These are phyloP conservation scores for Penicillium turbatum DNA, from an alignment of 495 filamentous ascomycete species.

Conservation along the genomic window DNA sequence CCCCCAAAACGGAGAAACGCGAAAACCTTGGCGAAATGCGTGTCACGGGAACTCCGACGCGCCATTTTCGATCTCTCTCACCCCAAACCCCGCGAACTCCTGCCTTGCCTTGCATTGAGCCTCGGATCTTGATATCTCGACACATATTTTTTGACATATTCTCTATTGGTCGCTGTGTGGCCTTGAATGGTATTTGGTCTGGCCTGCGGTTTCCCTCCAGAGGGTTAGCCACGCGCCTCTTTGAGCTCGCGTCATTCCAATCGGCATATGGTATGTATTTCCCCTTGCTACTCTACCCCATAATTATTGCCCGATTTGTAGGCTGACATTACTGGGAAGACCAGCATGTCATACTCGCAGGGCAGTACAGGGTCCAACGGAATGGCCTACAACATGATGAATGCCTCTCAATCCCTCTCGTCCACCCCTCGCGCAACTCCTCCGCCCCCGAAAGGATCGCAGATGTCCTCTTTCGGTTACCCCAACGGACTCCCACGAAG, in stretches of 20 bases:
- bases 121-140: constrained; percentile 15
- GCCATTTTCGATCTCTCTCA: constrained; percentile 26
- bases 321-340: constrained; percentile 7
- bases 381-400: constrained; percentile 43
- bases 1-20: constrained; percentile 28
- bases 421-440: constrained; percentile 52
- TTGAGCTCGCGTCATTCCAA: constrained; percentile 31
- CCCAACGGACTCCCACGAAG: constrained; percentile 35
- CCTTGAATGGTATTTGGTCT: constrained; percentile 18
- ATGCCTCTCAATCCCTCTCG: constrained; percentile 48
- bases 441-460: constrained; percentile 44
- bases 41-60: constrained; percentile 32
- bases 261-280: constrained; percentile 23
- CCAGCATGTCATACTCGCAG: constrained; percentile 43
- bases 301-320: constrained; percentile 12
- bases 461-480: constrained; percentile 46
- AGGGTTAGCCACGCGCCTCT: constrained; percentile 37
- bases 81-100: constrained; percentile 22
- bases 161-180: constrained; percentile 3
- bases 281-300: constrained; percentile 17
- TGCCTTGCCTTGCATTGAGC: constrained; percentile 23
- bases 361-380: constrained; percentile 43
- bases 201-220: constrained; percentile 23
- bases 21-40: constrained; percentile 26
- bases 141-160: constrained; percentile 15